Conservation (phyloP, 148 eudicot genomes). For the Vaccinium macrocarpon region DNA sequence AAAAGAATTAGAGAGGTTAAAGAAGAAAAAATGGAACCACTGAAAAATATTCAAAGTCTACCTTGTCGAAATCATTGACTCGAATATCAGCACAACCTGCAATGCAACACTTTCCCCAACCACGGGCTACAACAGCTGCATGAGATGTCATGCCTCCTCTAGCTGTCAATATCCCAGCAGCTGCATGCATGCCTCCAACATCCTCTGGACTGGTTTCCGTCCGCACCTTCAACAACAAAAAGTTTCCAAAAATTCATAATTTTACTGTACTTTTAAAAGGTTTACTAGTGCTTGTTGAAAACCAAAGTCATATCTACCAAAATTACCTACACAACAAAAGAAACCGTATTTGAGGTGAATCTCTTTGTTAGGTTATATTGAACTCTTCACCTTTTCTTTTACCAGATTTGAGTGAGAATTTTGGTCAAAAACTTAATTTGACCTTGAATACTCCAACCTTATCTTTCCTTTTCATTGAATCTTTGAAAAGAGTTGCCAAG, state of each 20-base stretch:
- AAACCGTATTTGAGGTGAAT: background rate
- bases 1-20: background rate
- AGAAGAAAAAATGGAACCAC: background rate
- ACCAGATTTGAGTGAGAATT: background rate
- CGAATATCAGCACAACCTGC: constrained; percentile 93
- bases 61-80: constrained; percentile 77
- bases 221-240: constrained; percentile 51
- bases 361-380: background rate
- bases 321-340: background rate
- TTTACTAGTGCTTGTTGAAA: background rate
- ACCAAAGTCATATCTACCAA: background rate
- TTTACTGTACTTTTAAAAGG: background rate
- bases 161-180: constrained; percentile 89
- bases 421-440: background rate
- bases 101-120: constrained; percentile 98
- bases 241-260: background rate
- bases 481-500: background rate
- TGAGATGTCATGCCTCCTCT: constrained; percentile 99
- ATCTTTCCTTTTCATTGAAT: background rate
- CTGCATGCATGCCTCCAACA: constrained; percentile 99
- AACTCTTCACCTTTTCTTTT: background rate
- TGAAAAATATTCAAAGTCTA: constrained; percentile 13
- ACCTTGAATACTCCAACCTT: background rate
- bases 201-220: constrained; percentile 98
- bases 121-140: constrained; percentile 99